phyloP scores from a whole-genome alignment of 495 filamentous ascomycete species.

The Aspergillus steynii region DNA sequence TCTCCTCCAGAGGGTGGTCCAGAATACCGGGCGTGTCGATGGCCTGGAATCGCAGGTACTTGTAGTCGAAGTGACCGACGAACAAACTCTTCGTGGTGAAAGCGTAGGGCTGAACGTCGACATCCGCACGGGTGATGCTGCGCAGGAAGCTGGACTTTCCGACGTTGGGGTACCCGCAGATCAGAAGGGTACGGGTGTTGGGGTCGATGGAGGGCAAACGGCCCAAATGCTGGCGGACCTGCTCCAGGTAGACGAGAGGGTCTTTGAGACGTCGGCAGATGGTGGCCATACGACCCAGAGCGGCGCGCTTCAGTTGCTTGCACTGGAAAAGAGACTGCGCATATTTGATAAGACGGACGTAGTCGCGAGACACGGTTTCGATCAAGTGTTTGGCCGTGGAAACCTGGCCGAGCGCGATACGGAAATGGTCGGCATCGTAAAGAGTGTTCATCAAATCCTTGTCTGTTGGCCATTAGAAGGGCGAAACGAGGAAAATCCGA shows the following conservation, averaged over 20 bases:
- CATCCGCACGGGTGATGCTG: conserved; percentile 90
- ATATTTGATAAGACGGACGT: conserved; percentile 92
- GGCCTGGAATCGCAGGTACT: conserved; percentile 90
- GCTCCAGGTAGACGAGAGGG: conserved; percentile 91
- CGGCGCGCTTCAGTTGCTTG: conserved; percentile 89
- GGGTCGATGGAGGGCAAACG: conserved; percentile 98
- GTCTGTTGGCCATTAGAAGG: conserved; percentile 41
- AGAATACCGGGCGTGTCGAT: conserved; percentile 93
- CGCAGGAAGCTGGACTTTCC: conserved; percentile 94
- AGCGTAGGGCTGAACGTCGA: conserved; percentile 96
- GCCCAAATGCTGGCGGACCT: conserved; percentile 95
- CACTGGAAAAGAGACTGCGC: conserved; percentile 94
- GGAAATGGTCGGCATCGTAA: conserved; percentile 97
- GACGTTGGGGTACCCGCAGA: conserved; percentile 97
- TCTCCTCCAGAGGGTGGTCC: conserved; percentile 97
- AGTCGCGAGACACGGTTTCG: conserved; percentile 92
- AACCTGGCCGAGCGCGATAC: conserved; percentile 92
- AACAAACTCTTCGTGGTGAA: conserved; percentile 98
- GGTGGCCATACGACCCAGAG: conserved; percentile 92
- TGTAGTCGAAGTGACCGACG: conserved; percentile 98
- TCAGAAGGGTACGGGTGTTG: conserved; percentile 89
- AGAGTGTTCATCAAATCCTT: conserved; percentile 81
- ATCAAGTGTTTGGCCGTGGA: conserved; percentile 95
- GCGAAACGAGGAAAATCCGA: neutral
- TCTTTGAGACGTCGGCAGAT: conserved; percentile 92